Percentiles rank a stretch among this genome's conserved stretches.
These are phyloP conservation scores for Tetrapisispora arboricola DNA, from an alignment of 805 yeast species.

Conservation along the genomic window DNA sequence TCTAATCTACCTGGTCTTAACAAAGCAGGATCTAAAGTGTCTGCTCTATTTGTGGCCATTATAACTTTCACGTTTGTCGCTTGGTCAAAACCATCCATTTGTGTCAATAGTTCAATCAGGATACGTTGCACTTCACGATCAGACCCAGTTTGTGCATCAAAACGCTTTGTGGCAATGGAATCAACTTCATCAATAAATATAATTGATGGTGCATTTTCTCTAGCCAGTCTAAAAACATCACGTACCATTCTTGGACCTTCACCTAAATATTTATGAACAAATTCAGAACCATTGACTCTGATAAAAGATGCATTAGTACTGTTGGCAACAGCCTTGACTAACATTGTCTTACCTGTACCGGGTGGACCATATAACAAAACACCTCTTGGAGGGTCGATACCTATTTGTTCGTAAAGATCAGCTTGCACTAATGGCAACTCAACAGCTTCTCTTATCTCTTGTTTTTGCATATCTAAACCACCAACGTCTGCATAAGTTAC, in stretches of 20 bases:
- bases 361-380: constrained; percentile 98
- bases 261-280: constrained; percentile 95
- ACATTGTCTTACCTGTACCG: constrained; percentile 98
- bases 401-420: constrained; percentile 91
- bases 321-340: constrained; percentile 97
- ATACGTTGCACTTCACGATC: constrained; percentile 99
- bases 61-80: constrained; percentile 90
- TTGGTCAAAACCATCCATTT: constrained; percentile 99
- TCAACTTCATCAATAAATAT: constrained; percentile 98
- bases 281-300: constrained; percentile 95
- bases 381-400: constrained; percentile 98
- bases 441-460: constrained; percentile 97
- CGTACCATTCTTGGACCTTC: constrained; percentile 99
- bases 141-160: constrained; percentile 99
- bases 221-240: constrained; percentile 92
- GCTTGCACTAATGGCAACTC: constrained; percentile 94
- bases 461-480: constrained; percentile 98
- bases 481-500: constrained; percentile 97
- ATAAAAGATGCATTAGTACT: constrained; percentile 92
- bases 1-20: constrained; percentile 98
- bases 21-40: constrained; percentile 95
- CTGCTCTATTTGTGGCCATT: constrained; percentile 99
- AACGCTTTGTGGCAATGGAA: constrained; percentile 97
- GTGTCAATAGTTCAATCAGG: constrained; percentile 86
- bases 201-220: constrained; percentile 95